These are phyloP conservation scores for Trichoderma koningii DNA, from an alignment of 2,329 filamentous ascomycete genomes.

Conservation along the genomic window DNA sequence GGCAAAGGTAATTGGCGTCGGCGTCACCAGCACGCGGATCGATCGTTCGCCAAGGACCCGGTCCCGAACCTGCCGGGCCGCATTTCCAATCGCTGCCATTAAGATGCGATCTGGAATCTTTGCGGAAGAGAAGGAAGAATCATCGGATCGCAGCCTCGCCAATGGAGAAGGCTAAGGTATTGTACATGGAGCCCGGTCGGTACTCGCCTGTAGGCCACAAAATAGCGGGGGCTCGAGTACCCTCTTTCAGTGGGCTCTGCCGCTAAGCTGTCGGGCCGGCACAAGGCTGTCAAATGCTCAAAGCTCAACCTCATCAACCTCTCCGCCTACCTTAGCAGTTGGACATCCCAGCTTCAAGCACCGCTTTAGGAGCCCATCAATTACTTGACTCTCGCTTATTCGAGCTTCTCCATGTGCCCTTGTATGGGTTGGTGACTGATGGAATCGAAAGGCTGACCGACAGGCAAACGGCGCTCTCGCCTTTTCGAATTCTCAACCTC, in stretches of 20 bases:
- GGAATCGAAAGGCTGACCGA: conserved; percentile 2
- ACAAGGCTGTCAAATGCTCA: conserved; percentile 17
- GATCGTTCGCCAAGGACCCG: conserved; percentile 38
- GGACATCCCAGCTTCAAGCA: not conserved
- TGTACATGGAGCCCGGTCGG: not conserved
- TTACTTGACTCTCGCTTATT: not conserved
- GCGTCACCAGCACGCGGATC: conserved; percentile 56
- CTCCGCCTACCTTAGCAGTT: not conserved
- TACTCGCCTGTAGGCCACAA: not conserved
- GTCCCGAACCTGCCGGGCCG: conserved; percentile 25
- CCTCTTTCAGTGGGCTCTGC: not conserved
- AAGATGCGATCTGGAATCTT: not conserved
- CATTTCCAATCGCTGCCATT: conserved; percentile 28
- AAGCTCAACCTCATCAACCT: conserved; percentile 6
- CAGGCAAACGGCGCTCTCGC: conserved; percentile 17
- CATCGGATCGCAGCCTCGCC: conserved; percentile 15
- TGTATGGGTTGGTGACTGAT: conserved; percentile 12
- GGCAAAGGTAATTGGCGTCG: conserved; percentile 52
- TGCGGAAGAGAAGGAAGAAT: not conserved
- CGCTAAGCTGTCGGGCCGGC: conserved; percentile 13
- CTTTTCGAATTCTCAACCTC: not conserved
- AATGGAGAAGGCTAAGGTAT: not conserved
- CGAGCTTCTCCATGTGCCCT: not conserved
- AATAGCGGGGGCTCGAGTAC: not conserved
- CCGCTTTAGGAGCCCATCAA: no score